These are phyloP conservation scores for Penicillium olsonii DNA, from an alignment of 2,329 filamentous ascomycete genomes.

Conservation along the genomic window DNA sequence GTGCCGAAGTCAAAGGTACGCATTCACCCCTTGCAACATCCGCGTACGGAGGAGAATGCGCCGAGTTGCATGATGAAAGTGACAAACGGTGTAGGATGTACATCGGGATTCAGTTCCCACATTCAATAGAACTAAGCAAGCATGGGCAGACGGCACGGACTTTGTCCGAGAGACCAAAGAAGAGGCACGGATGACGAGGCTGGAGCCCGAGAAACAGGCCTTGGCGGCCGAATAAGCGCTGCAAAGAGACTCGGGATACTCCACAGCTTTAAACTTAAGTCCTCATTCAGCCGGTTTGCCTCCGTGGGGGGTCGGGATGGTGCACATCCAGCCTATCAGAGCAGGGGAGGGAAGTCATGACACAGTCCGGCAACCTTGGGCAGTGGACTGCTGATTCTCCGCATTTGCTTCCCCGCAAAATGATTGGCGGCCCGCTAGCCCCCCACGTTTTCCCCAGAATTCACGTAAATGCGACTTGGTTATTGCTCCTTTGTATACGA, in stretches of 20 bases:
- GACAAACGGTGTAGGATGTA: too few relatives aligned
- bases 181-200: background rate
- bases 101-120: background rate
- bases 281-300: background rate
- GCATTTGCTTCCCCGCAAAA: constrained; percentile 8
- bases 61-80: too few relatives aligned
- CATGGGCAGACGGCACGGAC: background rate
- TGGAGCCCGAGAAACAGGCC: background rate
- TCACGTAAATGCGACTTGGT: constrained; percentile 9
- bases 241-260: background rate
- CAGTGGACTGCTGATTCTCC: background rate
- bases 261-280: background rate
- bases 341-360: background rate
- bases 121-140: too few relatives aligned
- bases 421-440: constrained; percentile 2
- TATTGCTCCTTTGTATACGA: background rate
- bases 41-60: too few relatives aligned
- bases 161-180: constrained; percentile 1
- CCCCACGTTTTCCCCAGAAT: constrained; percentile 10
- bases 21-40: background rate
- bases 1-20: background rate
- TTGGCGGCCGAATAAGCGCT: background rate
- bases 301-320: constrained; percentile 1
- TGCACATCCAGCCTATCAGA: background rate
- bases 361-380: too few relatives aligned